These are phyloP conservation scores for Pachysandra terminalis DNA, from an alignment of 164 flowering plant species.

Conservation along the genomic window DNA sequence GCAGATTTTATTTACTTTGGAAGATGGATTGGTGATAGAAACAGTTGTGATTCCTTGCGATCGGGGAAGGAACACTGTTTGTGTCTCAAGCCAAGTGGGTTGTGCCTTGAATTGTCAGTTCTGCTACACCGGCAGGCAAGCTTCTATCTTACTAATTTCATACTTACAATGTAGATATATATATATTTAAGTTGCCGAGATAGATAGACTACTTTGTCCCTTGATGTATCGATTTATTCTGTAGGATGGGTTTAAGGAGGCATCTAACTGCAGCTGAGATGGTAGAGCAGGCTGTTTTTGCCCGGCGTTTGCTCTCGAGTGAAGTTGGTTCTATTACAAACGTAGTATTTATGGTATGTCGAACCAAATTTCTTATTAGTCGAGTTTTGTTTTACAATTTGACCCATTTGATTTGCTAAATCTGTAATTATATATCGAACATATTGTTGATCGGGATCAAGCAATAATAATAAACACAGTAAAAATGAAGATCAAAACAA, in stretches of 20 bases:
- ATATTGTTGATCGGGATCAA: too few species aligned
- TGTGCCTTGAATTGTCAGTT: conserved; percentile 99
- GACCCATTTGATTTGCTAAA: too few species aligned
- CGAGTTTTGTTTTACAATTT: too few species aligned
- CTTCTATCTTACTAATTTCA: background rate
- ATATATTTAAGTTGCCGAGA: background rate
- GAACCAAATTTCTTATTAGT: too few species aligned
- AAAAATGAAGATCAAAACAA: too few species aligned
- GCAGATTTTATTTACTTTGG: conserved; percentile 86
- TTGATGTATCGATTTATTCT: conserved; percentile 14
- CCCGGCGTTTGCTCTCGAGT: conserved; percentile 63
- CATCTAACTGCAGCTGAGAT: conserved; percentile 89
- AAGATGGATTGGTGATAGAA: conserved; percentile 79
- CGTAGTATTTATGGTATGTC: conserved; percentile 91
- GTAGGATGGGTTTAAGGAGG: conserved; percentile 89
- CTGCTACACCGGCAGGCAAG: conserved; percentile 92
- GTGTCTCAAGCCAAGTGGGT: conserved; percentile 98
- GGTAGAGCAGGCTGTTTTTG: conserved; percentile 92
- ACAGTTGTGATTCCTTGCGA: conserved; percentile 85
- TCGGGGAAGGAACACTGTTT: conserved; percentile 81
- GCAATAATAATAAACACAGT: too few species aligned
- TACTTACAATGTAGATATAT: background rate
- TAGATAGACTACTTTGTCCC: background rate
- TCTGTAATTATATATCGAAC: too few species aligned
- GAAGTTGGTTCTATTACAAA: conserved; percentile 78